These are phyloP conservation scores for Candida bentonensis DNA, from an alignment of 805 yeast genomes.

Conservation along the genomic window DNA sequence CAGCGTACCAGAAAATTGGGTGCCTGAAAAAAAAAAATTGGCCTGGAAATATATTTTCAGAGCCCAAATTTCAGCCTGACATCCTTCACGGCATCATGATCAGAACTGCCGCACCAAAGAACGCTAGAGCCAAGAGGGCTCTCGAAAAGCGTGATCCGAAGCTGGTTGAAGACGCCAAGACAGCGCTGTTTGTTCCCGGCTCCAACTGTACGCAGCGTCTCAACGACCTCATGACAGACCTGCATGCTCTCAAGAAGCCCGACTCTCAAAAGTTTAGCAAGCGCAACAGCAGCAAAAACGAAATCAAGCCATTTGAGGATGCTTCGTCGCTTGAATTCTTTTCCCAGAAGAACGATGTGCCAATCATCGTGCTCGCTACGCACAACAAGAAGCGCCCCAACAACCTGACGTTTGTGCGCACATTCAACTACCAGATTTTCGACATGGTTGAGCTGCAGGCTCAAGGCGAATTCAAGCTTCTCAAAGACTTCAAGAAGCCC, in stretches of 20 bases:
- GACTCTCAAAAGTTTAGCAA: conserved; percentile 72
- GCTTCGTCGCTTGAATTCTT: conserved; percentile 73
- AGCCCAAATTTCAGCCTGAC: not conserved
- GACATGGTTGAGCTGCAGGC: conserved; percentile 88
- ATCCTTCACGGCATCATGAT: conserved; percentile 10
- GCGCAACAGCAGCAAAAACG: conserved; percentile 40
- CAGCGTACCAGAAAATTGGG: no score
- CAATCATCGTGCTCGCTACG: conserved; percentile 65
- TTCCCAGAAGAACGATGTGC: conserved; percentile 86
- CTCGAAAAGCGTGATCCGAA: conserved; percentile 79
- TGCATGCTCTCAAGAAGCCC: conserved; percentile 85
- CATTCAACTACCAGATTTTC: conserved; percentile 78
- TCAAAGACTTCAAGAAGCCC: conserved; percentile 63
- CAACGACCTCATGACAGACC: conserved; percentile 81
- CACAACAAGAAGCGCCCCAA: conserved; percentile 88
- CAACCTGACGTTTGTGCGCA: conserved; percentile 74
- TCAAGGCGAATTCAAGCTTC: conserved; percentile 44
- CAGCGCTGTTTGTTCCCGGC: conserved; percentile 87
- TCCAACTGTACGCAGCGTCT: conserved; percentile 60
- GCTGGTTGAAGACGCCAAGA: conserved; percentile 75
- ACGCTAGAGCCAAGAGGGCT: conserved; percentile 91
- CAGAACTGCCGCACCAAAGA: conserved; percentile 67
- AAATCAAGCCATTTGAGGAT: conserved; percentile 87
- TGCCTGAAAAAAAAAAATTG: conserved; percentile 3
- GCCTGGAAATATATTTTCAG: not conserved